Evolutionary conservation across 1,284 basidiomycete species (phyloP), one percentile per base, ranked within the genome.

Genomic region (Apiotrichum sp.): DNA sequence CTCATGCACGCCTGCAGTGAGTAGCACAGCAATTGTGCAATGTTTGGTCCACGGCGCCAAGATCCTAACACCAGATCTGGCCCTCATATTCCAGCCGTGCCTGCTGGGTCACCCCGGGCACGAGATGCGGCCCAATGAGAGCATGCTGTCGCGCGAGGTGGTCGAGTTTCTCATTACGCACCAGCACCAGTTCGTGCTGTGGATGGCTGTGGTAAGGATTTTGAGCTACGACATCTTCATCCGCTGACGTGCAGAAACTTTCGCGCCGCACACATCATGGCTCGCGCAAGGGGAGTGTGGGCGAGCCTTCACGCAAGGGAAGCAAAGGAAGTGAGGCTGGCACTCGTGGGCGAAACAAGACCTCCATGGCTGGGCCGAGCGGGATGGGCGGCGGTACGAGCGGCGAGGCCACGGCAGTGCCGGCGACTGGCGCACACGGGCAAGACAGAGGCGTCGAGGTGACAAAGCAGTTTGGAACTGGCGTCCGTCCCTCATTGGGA

Each of bases 1-100:
- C 79, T 93, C 47, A 98, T 98, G 95, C 93, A 88, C 1, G 88
- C 93, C 13, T 83, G 88, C 58, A 98, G 91, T 93, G 64, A 69
- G 88, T 65, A 13, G 13, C 33, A 35, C 13, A 5, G 6, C 10
- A 43, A 16, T 16, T 35, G 22, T 16, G 55, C 49, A 53, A 57
- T 46, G 40, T 41, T 29, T 49, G 45, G 35, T 41, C 22, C 38
- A 29, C 47, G n/a, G 14, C 41, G n/a, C 16, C n/a, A 47, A 36
- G 14, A 32, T 38, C 36, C 36, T 38, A 13, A 38, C 36, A 8
- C 13, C 68, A 93, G 91, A 96, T 75, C 83, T 97, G 22, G 93
- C 93, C 7, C 87, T 93, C 47, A 92, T 96, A 59, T 97, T 97
- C 77, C 87, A 91, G 58, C 93, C 93, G 0, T 92, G 91, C 6